phyloP scores from a whole-genome alignment of 805 yeast species.

The Osmozyma mogii region DNA sequence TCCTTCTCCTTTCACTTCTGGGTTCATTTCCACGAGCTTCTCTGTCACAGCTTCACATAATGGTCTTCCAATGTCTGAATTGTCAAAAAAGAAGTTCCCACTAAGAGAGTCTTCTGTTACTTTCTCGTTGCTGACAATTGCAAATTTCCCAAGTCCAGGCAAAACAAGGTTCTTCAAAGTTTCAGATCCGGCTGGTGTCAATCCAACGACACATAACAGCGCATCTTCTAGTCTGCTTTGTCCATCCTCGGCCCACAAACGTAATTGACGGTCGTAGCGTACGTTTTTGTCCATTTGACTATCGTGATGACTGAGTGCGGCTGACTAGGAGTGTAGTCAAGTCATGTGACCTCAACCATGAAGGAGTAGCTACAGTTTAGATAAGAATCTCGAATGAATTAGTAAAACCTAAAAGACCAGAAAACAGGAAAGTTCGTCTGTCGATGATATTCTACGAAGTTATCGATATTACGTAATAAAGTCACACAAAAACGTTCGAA shows the following conservation, averaged over 20 bases:
- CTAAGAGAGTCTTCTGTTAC: constrained; percentile 40
- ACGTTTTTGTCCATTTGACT: too few species aligned
- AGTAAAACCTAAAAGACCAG: too few species aligned
- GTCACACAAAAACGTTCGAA: too few species aligned
- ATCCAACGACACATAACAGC: constrained; percentile 54
- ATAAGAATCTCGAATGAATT: too few species aligned
- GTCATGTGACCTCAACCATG: too few species aligned
- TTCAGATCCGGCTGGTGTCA: constrained; percentile 56
- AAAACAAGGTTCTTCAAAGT: constrained; percentile 68
- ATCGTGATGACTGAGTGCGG: too few species aligned
- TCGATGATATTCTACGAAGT: too few species aligned
- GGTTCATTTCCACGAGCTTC: constrained; percentile 50
- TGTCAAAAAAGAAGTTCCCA: constrained; percentile 55
- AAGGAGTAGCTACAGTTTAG: too few species aligned
- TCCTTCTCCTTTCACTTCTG: constrained; percentile 41
- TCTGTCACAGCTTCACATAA: constrained; percentile 32
- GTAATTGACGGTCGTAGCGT: constrained; percentile 81
- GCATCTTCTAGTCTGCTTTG: constrained; percentile 53
- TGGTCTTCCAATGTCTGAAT: constrained; percentile 33
- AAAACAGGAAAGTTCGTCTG: too few species aligned
- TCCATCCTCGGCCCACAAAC: constrained; percentile 80
- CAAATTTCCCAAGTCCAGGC: constrained; percentile 61
- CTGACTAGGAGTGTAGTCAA: too few species aligned
- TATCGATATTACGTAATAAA: too few species aligned
- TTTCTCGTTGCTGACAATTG: constrained; percentile 43